Evolutionary conservation across 495 filamentous ascomycete genomes (phyloP).

Genomic region (Xylaria bambusicola): DNA sequence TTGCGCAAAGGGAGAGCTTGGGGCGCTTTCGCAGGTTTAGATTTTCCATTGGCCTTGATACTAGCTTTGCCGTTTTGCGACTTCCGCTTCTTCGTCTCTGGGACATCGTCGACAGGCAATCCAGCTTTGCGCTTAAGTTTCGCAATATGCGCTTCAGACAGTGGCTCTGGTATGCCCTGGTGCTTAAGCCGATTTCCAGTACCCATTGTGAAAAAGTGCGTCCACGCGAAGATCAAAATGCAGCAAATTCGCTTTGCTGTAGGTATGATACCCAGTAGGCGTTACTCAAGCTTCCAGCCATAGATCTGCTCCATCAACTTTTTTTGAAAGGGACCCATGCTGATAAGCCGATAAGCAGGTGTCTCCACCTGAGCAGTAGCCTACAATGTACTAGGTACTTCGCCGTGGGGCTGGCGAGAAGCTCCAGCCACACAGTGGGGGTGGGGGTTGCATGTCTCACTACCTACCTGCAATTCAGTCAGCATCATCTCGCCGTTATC

Average conservation of each 20-base stretch:
- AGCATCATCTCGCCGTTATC: background rate
- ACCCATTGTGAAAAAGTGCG: slow-evolving; percentile 65
- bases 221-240: background rate
- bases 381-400: background rate
- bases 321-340: slow-evolving; percentile 14
- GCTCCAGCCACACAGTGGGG: slow-evolving; percentile 35
- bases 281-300: background rate
- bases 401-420: background rate
- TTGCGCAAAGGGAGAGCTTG: slow-evolving; percentile 33
- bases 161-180: slow-evolving; percentile 80
- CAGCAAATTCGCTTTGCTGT: background rate
- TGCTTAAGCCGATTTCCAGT: slow-evolving; percentile 90
- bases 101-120: slow-evolving; percentile 50
- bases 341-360: slow-evolving; percentile 33
- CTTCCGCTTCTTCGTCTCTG: slow-evolving; percentile 68
- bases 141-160: slow-evolving; percentile 77
- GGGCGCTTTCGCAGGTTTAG: slow-evolving; percentile 36
- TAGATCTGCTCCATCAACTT: slow-evolving; percentile 15
- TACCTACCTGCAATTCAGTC: slow-evolving; percentile 2
- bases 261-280: background rate
- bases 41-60: slow-evolving; percentile 36
- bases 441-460: too few relatives aligned
- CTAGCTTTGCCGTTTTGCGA: slow-evolving; percentile 48
- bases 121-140: slow-evolving; percentile 76
- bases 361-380: slow-evolving; percentile 2